Evolutionary conservation across 495 filamentous ascomycete species (phyloP).

Genomic region (Aspergillus kassunensis): DNA sequence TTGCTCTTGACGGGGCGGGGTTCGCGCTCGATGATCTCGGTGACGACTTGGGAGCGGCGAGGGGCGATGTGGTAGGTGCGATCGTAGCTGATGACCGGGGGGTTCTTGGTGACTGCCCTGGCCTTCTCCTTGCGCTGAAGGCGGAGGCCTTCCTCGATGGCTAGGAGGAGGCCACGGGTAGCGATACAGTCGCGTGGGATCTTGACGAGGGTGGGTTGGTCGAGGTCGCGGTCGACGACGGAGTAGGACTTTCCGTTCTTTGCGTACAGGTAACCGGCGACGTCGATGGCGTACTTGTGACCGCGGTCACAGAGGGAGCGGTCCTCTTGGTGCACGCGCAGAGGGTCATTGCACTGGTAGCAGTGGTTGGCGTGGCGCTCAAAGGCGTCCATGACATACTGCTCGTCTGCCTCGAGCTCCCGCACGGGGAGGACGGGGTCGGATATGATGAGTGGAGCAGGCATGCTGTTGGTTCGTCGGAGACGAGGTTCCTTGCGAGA

Average conservation of each 20-base stretch:
- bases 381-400: conserved; percentile 35
- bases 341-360: conserved; percentile 36
- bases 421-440: conserved; percentile 36
- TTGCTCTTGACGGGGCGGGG: conserved; percentile 26
- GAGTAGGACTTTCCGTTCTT: conserved; percentile 46
- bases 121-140: conserved; percentile 25
- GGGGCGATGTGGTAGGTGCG: conserved; percentile 35
- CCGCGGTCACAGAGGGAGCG: conserved; percentile 47
- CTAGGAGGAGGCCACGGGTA: conserved; percentile 42
- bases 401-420: conserved; percentile 42
- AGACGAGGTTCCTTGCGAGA: conserved; percentile 13
- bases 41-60: conserved; percentile 23
- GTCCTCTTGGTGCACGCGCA: conserved; percentile 31
- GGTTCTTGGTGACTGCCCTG: conserved; percentile 3
- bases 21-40: conserved; percentile 39
- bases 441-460: conserved; percentile 20
- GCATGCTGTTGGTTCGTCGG: conserved; percentile 34
- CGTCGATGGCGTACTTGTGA: conserved; percentile 40
- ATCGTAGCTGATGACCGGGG: conserved; percentile 40
- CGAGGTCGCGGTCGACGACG: conserved; percentile 41
- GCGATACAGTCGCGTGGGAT: conserved; percentile 39
- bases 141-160: conserved; percentile 45
- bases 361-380: conserved; percentile 42
- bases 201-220: conserved; percentile 44
- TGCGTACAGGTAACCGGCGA: conserved; percentile 48